A percentile compares a stretch with the other conserved stretches of the same genome.
Conservation (phyloP, 345 rosid genomes). For the Gynandropsis gynandra region DNA sequence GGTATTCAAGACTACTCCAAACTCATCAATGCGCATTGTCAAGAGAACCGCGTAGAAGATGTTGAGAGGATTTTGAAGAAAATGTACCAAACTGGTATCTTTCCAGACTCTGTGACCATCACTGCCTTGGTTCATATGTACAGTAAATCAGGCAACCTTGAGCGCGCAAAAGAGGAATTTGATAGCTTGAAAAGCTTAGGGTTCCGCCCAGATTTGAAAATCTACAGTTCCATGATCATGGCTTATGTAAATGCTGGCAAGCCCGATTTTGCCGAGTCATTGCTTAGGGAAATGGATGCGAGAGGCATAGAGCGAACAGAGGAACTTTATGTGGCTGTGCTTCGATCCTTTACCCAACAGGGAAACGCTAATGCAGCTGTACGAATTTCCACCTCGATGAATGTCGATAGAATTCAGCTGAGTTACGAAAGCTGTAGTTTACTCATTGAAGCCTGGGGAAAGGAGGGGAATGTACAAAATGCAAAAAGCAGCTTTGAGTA, state of each 20-base stretch:
- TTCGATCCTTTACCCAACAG: conserved; percentile 46
- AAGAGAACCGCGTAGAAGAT: conserved; percentile 46
- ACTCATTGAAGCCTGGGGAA: conserved; percentile 54
- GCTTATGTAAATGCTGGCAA: conserved; percentile 58
- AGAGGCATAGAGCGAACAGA: conserved; percentile 41
- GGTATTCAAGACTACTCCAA: conserved; percentile 52
- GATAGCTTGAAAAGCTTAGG: conserved; percentile 54
- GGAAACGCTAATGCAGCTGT: conserved; percentile 44
- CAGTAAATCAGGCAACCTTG: conserved; percentile 60
- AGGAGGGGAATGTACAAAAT: conserved; percentile 40
- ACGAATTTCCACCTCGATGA: conserved; percentile 42
- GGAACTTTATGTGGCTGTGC: conserved; percentile 62
- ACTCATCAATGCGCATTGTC: conserved; percentile 63
- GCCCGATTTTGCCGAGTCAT: conserved; percentile 37
- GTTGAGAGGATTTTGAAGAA: conserved; percentile 65
- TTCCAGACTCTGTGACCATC: conserved; percentile 49
- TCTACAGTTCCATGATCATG: conserved; percentile 69
- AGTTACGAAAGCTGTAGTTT: conserved; percentile 46
- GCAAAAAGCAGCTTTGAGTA: conserved; percentile 57
- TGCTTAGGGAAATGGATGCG: conserved; percentile 49
- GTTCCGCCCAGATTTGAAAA: conserved; percentile 47
- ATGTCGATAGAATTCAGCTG: conserved; percentile 30
- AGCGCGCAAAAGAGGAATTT: conserved; percentile 58
- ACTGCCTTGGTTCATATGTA: conserved; percentile 60
- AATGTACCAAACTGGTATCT: conserved; percentile 57